phyloP scores from a whole-genome alignment of 495 filamentous ascomycete species.

The Choiromyces venosus region DNA sequence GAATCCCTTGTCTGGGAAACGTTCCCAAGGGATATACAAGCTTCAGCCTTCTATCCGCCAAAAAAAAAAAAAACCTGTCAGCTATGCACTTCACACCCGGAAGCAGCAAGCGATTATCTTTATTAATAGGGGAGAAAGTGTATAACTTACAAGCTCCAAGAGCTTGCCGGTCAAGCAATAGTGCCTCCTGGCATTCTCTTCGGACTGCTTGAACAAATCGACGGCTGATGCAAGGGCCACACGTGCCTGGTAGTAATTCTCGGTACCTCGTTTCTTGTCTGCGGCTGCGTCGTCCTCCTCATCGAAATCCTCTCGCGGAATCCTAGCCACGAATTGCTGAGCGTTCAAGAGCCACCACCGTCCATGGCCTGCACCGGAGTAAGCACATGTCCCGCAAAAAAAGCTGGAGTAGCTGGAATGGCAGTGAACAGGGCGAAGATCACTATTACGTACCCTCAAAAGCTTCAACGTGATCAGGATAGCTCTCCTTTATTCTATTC shows the following conservation, averaged over 20 bases:
- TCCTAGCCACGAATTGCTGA: conserved; percentile 48
- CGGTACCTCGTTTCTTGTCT: conserved; percentile 43
- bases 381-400: conserved; percentile 10
- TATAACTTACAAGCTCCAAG: conserved; percentile 45
- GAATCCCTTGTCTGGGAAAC: conserved; percentile 47
- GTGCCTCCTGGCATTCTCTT: conserved; percentile 44
- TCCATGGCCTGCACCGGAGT: conserved; percentile 45
- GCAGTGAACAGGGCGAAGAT: not conserved
- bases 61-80: not conserved
- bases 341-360: conserved; percentile 50
- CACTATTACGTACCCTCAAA: conserved; percentile 44
- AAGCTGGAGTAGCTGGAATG: conserved; percentile 1
- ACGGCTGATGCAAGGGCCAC: conserved; percentile 48
- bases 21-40: conserved; percentile 53
- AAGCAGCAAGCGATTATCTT: not conserved
- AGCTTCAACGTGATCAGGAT: conserved; percentile 46
- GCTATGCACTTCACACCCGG: not conserved
- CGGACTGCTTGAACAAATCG: conserved; percentile 49
- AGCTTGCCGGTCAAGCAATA: conserved; percentile 45
- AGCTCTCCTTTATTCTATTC: conserved; percentile 45
- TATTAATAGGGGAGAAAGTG: not conserved
- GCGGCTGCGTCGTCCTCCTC: conserved; percentile 43
- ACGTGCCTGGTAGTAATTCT: conserved; percentile 51
- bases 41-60: conserved; percentile 48
- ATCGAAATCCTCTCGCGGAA: conserved; percentile 45